Conservation (phyloP, 1,139 yeast genomes). For the Scheffersomyces segobiensis region DNA sequence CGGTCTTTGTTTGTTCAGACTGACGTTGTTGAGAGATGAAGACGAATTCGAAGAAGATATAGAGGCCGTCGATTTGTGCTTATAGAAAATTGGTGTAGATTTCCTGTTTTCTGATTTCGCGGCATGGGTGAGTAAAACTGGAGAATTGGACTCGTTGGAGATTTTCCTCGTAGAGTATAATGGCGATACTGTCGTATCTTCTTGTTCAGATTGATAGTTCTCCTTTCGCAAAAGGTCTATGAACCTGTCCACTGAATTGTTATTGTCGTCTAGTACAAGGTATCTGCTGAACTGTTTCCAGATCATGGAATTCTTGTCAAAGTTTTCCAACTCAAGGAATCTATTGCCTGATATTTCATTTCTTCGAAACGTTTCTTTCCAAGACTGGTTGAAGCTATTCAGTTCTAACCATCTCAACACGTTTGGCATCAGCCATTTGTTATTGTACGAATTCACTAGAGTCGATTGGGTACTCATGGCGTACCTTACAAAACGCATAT, state of each 20-base stretch:
- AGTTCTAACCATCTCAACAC: slow-evolving; percentile 68
- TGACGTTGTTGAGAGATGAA: slow-evolving; percentile 9
- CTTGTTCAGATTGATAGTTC: slow-evolving; percentile 3
- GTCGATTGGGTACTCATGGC: slow-evolving; percentile 43
- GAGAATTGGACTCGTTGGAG: slow-evolving; percentile 8
- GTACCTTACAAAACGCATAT: slow-evolving; percentile 44
- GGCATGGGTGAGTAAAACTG: slow-evolving; percentile 7
- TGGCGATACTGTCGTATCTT: background rate
- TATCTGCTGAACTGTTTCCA: slow-evolving; percentile 49
- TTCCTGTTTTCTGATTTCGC: slow-evolving; percentile 32
- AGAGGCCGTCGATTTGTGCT: slow-evolving; percentile 19
- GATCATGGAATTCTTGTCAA: slow-evolving; percentile 53
- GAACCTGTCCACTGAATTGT: slow-evolving; percentile 59
- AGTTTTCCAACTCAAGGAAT: slow-evolving; percentile 68
- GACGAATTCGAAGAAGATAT: slow-evolving; percentile 18
- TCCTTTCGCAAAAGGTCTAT: slow-evolving; percentile 33
- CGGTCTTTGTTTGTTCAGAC: slow-evolving; percentile 44
- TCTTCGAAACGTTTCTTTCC: slow-evolving; percentile 65
- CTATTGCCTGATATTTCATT: slow-evolving; percentile 63
- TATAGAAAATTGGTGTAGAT: slow-evolving; percentile 30
- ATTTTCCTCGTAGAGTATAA: background rate
- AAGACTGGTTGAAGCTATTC: slow-evolving; percentile 68
- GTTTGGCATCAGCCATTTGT: slow-evolving; percentile 66
- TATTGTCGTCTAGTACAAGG: slow-evolving; percentile 37
- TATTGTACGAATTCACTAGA: slow-evolving; percentile 20